phyloP scores from a whole-genome alignment of 108 stramenopile genomes.

The Nitzschia palea region DNA sequence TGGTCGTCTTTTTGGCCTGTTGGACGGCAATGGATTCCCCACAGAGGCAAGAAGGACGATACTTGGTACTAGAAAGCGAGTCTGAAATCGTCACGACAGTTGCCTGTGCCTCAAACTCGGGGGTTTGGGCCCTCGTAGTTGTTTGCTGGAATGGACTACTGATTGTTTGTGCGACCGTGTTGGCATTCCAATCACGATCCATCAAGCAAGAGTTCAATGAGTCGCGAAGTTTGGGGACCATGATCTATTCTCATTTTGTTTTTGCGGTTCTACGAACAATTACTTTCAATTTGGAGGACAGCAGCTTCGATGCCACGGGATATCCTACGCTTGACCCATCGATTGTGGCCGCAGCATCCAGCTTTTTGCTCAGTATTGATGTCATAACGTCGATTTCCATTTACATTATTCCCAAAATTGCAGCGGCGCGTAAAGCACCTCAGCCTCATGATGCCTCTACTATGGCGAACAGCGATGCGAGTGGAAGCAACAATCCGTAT shows the following conservation, averaged over 20 bases:
- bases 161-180: constrained; percentile 21
- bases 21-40: constrained; percentile 33
- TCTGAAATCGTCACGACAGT: neutral
- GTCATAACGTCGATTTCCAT: constrained; percentile 12
- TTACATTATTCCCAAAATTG: constrained; percentile 24
- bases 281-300: neutral
- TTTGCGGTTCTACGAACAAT: constrained; percentile 11
- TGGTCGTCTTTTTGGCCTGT: constrained; percentile 13
- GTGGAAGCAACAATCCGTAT: neutral
- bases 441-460: neutral
- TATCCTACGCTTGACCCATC: neutral
- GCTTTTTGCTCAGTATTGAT: constrained; percentile 27
- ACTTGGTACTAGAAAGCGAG: neutral
- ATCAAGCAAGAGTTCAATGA: constrained; percentile 31
- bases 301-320: neutral
- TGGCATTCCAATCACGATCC: constrained; percentile 29
- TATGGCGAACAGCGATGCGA: neutral
- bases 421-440: neutral
- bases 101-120: constrained; percentile 8
- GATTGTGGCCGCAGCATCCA: neutral
- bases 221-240: constrained; percentile 19
- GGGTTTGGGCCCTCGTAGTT: constrained; percentile 3
- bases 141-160: constrained; percentile 17
- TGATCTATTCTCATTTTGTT: constrained; percentile 40
- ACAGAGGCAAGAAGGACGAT: neutral